Percentiles rank a stretch among this genome's conserved stretches.
phyloP scores from a whole-genome alignment of 2,329 filamentous ascomycete species.

The Penicillium sclerotigenum region DNA sequence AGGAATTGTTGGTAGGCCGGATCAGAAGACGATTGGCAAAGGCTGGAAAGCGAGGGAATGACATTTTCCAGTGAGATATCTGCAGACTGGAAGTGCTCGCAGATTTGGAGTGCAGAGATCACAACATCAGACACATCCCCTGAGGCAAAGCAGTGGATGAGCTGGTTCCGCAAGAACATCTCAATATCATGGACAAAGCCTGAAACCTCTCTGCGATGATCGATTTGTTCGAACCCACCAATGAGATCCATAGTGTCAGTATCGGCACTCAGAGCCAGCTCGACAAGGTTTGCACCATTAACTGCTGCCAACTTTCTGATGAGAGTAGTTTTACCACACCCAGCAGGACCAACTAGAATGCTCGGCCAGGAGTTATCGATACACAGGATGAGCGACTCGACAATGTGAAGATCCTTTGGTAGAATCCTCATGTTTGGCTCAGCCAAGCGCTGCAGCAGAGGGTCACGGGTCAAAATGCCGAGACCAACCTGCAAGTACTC shows the following conservation, averaged over 20 bases:
- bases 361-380: slow-evolving; percentile 83
- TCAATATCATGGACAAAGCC: slow-evolving; percentile 55
- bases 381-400: slow-evolving; percentile 85
- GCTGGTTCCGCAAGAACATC: slow-evolving; percentile 49
- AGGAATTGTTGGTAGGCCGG: slow-evolving; percentile 51
- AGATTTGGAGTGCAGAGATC: slow-evolving; percentile 31
- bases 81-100: slow-evolving; percentile 30
- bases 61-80: slow-evolving; percentile 32
- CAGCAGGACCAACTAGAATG: slow-evolving; percentile 80
- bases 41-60: slow-evolving; percentile 30
- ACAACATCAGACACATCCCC: slow-evolving; percentile 20
- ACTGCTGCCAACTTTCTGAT: slow-evolving; percentile 76
- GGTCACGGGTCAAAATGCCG: slow-evolving; percentile 64
- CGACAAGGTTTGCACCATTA: slow-evolving; percentile 70
- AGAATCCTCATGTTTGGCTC: slow-evolving; percentile 36
- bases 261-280: slow-evolving; percentile 88
- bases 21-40: slow-evolving; percentile 44
- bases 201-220: slow-evolving; percentile 70
- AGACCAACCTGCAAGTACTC: slow-evolving; percentile 74
- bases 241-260: slow-evolving; percentile 97
- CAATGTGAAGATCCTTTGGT: slow-evolving; percentile 56
- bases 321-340: slow-evolving; percentile 80
- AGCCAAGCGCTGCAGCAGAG: slow-evolving; percentile 35
- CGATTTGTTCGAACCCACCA: slow-evolving; percentile 92
- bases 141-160: slow-evolving; percentile 31